Evolutionary conservation across 2,329 filamentous ascomycete species (phyloP).

Genomic region (Penicillium concentricum): DNA sequence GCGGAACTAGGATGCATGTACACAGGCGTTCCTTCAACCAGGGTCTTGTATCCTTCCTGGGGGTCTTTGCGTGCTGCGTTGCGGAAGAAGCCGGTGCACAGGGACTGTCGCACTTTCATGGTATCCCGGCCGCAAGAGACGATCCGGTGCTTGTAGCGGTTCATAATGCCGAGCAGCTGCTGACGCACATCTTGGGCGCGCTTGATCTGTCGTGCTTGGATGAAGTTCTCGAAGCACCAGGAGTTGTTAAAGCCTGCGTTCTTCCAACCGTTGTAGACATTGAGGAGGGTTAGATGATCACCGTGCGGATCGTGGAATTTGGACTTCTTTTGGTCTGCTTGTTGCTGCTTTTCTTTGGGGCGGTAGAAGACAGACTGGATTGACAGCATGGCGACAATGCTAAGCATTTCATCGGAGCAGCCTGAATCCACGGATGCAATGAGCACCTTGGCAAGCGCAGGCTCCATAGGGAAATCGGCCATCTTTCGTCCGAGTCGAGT

Average conservation of each 20-base stretch:
- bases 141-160: conserved; percentile 79
- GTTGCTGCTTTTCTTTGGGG: conserved; percentile 93
- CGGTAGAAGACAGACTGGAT: conserved; percentile 87
- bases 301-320: conserved; percentile 96
- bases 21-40: conserved; percentile 91
- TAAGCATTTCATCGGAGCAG: conserved; percentile 91
- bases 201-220: conserved; percentile 85
- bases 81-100: conserved; percentile 93
- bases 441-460: conserved; percentile 82
- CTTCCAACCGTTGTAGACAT: conserved; percentile 98
- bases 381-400: conserved; percentile 91
- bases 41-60: conserved; percentile 94
- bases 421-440: conserved; percentile 83
- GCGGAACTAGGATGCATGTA: conserved; percentile 91
- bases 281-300: conserved; percentile 90
- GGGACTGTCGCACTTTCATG: conserved; percentile 78
- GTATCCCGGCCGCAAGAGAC: conserved; percentile 85
- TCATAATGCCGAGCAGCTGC: conserved; percentile 90
- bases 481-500: conserved; percentile 92
- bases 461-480: conserved; percentile 98
- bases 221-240: conserved; percentile 98
- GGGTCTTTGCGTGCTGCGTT: conserved; percentile 94
- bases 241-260: conserved; percentile 74
- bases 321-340: conserved; percentile 95
- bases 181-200: conserved; percentile 89